Conservation (phyloP, 1,284 basidiomycete genomes). For the Nidula niveotomentosa region DNA sequence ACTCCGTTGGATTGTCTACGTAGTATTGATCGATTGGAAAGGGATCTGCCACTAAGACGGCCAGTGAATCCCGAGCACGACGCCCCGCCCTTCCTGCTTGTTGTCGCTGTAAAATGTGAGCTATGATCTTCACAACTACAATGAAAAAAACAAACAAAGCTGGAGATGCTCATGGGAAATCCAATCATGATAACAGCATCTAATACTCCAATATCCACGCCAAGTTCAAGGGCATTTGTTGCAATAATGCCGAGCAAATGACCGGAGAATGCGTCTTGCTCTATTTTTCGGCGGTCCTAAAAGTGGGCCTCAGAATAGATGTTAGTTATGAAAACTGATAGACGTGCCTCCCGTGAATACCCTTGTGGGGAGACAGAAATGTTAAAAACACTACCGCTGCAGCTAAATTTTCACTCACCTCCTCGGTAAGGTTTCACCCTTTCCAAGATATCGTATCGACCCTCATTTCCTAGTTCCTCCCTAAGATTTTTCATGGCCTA, state of each 20-base stretch:
- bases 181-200: constrained; percentile 92
- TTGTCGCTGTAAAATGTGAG: constrained; percentile 55
- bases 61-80: constrained; percentile 80
- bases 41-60: constrained; percentile 73
- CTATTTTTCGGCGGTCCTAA: constrained; percentile 82
- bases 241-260: constrained; percentile 85
- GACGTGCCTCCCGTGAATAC: constrained; percentile 33
- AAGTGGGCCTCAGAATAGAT: not conserved
- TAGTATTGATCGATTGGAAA: constrained; percentile 82
- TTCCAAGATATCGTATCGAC: constrained; percentile 74
- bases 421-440: constrained; percentile 86
- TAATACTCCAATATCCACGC: constrained; percentile 87
- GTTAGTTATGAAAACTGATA: not conserved
- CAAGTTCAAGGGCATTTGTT: constrained; percentile 89
- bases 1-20: constrained; percentile 66
- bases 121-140: not conserved
- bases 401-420: constrained; percentile 38
- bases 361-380: constrained; percentile 21
- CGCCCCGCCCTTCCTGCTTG: constrained; percentile 90
- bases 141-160: constrained; percentile 49
- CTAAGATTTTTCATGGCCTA: constrained; percentile 83
- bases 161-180: constrained; percentile 79
- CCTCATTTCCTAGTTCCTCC: constrained; percentile 72
- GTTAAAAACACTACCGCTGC: not conserved
- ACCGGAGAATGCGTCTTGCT: constrained; percentile 85